Evolutionary conservation across 306 rosid genomes (phyloP), one percentile per base, ranked within the genome.

Genomic region (Malus sieversii): DNA sequence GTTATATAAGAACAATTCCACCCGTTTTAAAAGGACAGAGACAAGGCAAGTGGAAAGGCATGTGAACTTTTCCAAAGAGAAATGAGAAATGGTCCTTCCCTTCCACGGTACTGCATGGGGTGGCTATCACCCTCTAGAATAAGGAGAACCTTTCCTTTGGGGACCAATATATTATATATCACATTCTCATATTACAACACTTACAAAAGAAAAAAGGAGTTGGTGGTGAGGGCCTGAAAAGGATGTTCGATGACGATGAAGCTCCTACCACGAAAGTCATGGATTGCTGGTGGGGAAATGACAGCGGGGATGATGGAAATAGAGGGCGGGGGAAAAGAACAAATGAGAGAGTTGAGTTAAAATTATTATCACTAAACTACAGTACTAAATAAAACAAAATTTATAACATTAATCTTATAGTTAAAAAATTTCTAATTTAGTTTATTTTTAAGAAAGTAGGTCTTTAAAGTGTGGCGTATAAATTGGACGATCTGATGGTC

Each of bases 221-320:
- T 38, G 68, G 32, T 16, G 55, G 65, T 35, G 83, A 8, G 38
- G 76, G 44, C n/a, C 20, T 18, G 63, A 27, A 57, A 7, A 45
- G 51, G 73, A 72, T 23, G 4, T 66, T 76, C 22, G 77, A 62
- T 11, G 73, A 64, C 4, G 64, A 46, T 18, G 82, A 42, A 2
- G 77, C 66, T 75, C 74, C 75, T 60, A 65, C 16, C 13, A 29
- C 2, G 30, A 72, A 70, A 60, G 82, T 61, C 78, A 70, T 74
- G 58, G 72, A 73, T 25, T 20, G 9, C 8, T 23, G 2, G 32
- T 27, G 2, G 32, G 2, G 32, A 59, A 10, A 19, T 7, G 74
- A 27, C 63, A 23, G 22, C 12, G 42, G 29, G 40, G 19, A 22
- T 46, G 60, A 69, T 29, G 42, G 6, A 10, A 32, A 52, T 29